phyloP scores from a whole-genome alignment of 164 flowering plant genomes.

The Tetracentron sinense region DNA sequence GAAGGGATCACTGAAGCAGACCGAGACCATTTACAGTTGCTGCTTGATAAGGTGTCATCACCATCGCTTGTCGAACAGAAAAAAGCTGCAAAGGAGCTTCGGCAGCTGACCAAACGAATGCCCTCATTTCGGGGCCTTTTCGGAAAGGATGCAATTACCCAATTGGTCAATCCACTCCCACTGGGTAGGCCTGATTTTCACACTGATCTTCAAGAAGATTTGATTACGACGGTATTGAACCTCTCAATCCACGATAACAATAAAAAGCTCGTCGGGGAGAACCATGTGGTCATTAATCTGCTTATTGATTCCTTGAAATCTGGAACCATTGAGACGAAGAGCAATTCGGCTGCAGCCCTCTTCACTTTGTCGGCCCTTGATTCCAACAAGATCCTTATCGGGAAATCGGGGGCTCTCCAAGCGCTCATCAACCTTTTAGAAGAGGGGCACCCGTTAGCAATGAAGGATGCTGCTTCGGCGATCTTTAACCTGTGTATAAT shows the following conservation, averaged over 20 bases:
- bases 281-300: constrained; percentile 55
- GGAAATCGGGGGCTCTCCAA: constrained; percentile 59
- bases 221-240: constrained; percentile 72
- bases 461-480: constrained; percentile 90
- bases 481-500: constrained; percentile 63
- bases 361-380: constrained; percentile 79
- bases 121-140: constrained; percentile 71
- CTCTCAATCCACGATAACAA: constrained; percentile 77
- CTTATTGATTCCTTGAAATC: constrained; percentile 53
- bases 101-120: constrained; percentile 55
- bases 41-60: constrained; percentile 49
- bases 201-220: constrained; percentile 69
- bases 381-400: constrained; percentile 65
- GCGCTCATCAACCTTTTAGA: constrained; percentile 62
- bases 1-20: constrained; percentile 40
- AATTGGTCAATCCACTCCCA: constrained; percentile 48
- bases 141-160: constrained; percentile 57
- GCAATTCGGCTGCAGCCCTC: constrained; percentile 86
- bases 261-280: constrained; percentile 68
- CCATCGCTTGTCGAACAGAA: constrained; percentile 41
- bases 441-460: constrained; percentile 55
- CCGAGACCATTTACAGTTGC: constrained; percentile 31
- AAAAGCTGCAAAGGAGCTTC: constrained; percentile 66
- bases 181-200: constrained; percentile 23
- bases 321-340: constrained; percentile 60